These are phyloP conservation scores for Bauhinia variegata DNA, from an alignment of 306 rosid genomes.

Conservation along the genomic window DNA sequence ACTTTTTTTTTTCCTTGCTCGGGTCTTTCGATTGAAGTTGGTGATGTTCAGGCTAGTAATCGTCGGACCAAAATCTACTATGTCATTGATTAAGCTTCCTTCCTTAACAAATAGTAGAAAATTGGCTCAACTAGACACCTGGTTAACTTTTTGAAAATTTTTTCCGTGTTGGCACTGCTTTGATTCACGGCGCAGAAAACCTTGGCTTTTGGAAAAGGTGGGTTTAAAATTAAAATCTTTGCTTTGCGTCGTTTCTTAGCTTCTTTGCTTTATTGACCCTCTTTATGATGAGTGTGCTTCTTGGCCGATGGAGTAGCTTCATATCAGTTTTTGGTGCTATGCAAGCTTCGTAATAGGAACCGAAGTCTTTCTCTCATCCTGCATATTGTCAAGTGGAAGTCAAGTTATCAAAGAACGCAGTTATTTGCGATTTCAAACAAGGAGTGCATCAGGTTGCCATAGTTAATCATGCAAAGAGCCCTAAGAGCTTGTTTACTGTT, in stretches of 20 bases:
- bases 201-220: background rate
- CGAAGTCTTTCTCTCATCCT: slow-evolving; percentile 34
- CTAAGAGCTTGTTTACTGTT: slow-evolving; percentile 13
- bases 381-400: slow-evolving; percentile 25
- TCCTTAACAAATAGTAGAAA: background rate
- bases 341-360: slow-evolving; percentile 47
- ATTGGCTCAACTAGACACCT: background rate
- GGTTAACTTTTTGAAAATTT: background rate
- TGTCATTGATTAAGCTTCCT: background rate
- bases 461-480: slow-evolving; percentile 35
- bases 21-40: background rate
- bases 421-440: slow-evolving; percentile 37
- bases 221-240: background rate
- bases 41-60: background rate
- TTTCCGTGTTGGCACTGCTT: background rate
- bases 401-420: slow-evolving; percentile 27
- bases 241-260: background rate
- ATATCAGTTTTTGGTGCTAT: slow-evolving; percentile 14
- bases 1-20: background rate
- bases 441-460: slow-evolving; percentile 52
- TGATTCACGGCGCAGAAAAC: background rate
- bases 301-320: slow-evolving; percentile 10
- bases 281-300: background rate
- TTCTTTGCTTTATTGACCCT: background rate
- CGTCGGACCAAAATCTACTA: background rate